A percentile compares a stretch with the other conserved stretches of the same genome.
phyloP scores from a whole-genome alignment of 192 early-diverging fungal species.

The Glomus cerebriforme region DNA sequence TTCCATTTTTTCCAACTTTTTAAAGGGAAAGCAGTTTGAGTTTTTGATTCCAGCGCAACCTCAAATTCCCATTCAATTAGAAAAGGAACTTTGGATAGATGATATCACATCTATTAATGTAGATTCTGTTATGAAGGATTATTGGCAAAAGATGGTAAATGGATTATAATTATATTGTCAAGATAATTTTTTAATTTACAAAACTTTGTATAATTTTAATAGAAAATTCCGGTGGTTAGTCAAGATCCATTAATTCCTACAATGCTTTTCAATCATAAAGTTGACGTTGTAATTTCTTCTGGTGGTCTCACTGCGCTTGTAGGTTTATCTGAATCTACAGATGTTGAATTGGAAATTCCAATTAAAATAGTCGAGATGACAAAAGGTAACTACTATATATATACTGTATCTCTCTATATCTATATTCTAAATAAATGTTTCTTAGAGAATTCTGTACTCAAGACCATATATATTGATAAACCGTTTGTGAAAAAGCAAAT shows the following conservation, averaged over 20 bases:
- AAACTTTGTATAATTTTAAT: not conserved
- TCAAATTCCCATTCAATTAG: not conserved
- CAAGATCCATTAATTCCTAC: constrained; percentile 25
- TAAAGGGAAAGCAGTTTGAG: not conserved
- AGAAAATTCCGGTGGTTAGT: constrained; percentile 25
- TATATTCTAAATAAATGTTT: too few relatives aligned
- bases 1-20: not conserved
- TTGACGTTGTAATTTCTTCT: constrained; percentile 30
- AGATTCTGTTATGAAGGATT: not conserved
- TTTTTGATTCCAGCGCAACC: not conserved
- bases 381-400: not conserved
- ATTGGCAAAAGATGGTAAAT: constrained; percentile 24
- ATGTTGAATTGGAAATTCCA: constrained; percentile 25
- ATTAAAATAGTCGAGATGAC: not conserved
- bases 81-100: not conserved
- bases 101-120: not conserved
- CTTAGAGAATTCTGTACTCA: not conserved
- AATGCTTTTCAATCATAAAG: constrained; percentile 20
- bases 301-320: constrained; percentile 18
- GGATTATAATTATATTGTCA: not conserved
- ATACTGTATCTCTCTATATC: too few relatives aligned
- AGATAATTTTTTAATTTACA: not conserved
- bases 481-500: constrained; percentile 26
- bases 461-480: constrained; percentile 35
- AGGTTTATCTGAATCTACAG: constrained; percentile 14